These are phyloP conservation scores for Gentiana dahurica DNA, from an alignment of 257 asterid genomes.

Conservation along the genomic window DNA sequence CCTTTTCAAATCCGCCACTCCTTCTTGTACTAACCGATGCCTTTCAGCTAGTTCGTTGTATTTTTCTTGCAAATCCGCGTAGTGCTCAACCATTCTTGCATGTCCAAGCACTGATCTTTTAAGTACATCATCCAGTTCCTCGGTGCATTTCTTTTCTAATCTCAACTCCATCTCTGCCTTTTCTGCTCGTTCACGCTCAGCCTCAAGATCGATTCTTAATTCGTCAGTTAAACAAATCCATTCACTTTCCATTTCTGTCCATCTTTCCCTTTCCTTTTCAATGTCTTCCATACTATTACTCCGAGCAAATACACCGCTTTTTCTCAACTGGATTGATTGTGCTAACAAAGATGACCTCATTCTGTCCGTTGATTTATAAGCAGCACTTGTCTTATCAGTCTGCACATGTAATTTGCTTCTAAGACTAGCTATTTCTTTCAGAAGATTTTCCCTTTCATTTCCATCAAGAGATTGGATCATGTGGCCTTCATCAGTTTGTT, in stretches of 20 bases:
- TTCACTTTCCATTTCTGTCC: constrained; percentile 94
- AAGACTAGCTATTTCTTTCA: constrained; percentile 53
- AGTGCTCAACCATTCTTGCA: constrained; percentile 89
- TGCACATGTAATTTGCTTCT: constrained; percentile 43
- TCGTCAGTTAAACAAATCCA: constrained; percentile 94
- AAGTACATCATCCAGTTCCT: constrained; percentile 74
- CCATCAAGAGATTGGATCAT: constrained; percentile 23
- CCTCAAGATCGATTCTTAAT: constrained; percentile 69
- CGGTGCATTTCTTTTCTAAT: constrained; percentile 60
- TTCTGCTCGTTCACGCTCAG: constrained; percentile 61
- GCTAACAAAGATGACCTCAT: constrained; percentile 66
- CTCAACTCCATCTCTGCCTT: constrained; percentile 55
- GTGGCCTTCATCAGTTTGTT: constrained; percentile 32
- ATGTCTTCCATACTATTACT: constrained; percentile 48
- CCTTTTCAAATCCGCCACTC: constrained; percentile 69
- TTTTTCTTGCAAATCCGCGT: constrained; percentile 71
- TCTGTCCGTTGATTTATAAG: constrained; percentile 51
- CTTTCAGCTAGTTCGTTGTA: constrained; percentile 54
- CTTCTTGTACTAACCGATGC: constrained; percentile 65
- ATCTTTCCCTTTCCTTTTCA: constrained; percentile 68
- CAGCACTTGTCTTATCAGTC: constrained; percentile 23
- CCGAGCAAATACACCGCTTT: constrained; percentile 33
- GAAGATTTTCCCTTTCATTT: constrained; percentile 60
- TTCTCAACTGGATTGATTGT: constrained; percentile 68
- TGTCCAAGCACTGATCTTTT: constrained; percentile 64